Percentiles rank a stretch among this genome's conserved stretches.
Conservation (phyloP, 768 basidiomycete genomes). For the Lenzites betulinus region DNA sequence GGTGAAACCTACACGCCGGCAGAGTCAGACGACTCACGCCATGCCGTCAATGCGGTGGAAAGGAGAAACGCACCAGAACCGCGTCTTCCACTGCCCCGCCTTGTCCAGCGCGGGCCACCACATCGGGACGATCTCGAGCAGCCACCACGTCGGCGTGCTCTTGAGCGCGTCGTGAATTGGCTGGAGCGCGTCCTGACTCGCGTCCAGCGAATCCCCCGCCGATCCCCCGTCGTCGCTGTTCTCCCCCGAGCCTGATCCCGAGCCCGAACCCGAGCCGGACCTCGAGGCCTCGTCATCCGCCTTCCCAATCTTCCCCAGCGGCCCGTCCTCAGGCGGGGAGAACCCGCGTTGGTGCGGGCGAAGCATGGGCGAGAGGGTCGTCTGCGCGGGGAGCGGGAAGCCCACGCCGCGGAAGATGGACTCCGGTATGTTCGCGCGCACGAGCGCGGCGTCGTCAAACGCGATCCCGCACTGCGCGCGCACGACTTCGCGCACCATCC, state of each 20-base stretch:
- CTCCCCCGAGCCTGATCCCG: background rate
- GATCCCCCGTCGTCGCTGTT: background rate
- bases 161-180: slow-evolving; percentile 56
- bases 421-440: slow-evolving; percentile 42
- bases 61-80: slow-evolving; percentile 50
- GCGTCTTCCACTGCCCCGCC: slow-evolving; percentile 53
- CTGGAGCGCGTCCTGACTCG: slow-evolving; percentile 41
- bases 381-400: slow-evolving; percentile 14
- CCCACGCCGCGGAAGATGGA: slow-evolving; percentile 21
- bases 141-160: slow-evolving; percentile 57
- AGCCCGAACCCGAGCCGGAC: too few species aligned
- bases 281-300: too few species aligned
- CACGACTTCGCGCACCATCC: slow-evolving; percentile 77
- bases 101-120: slow-evolving; percentile 57
- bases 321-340: background rate
- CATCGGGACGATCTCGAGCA: slow-evolving; percentile 68
- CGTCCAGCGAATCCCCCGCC: background rate
- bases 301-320: too few species aligned
- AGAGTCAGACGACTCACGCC: background rate
- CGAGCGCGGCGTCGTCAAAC: slow-evolving; percentile 55
- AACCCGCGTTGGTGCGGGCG: background rate
- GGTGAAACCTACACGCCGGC: slow-evolving; percentile 43
- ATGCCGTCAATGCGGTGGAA: background rate
- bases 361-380: background rate
- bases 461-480: slow-evolving; percentile 57